Evolutionary conservation across 2,329 filamentous ascomycete genomes (phyloP).

Genomic region (Sphaerulina vaccinii): DNA sequence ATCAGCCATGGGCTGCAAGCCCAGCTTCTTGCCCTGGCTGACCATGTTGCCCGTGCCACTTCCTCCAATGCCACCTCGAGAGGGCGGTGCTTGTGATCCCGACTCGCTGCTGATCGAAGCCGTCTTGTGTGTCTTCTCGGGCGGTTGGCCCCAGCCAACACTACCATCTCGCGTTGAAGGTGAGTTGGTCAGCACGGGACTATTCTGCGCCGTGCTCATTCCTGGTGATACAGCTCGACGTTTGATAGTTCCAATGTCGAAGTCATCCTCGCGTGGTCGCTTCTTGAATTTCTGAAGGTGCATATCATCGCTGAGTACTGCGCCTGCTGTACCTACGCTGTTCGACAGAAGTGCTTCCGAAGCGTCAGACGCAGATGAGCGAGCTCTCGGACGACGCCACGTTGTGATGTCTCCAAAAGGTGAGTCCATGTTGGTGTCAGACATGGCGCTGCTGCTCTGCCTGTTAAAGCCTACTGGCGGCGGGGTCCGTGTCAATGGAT

Average conservation of each 20-base stretch:
- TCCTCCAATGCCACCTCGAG: slow-evolving; percentile 17
- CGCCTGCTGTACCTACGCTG: slow-evolving; percentile 18
- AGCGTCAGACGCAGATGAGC: slow-evolving; percentile 36
- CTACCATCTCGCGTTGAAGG: slow-evolving; percentile 67
- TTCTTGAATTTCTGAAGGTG: slow-evolving; percentile 59
- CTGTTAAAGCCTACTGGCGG: slow-evolving; percentile 60
- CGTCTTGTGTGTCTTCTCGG: slow-evolving; percentile 40
- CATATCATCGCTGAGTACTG: slow-evolving; percentile 36
- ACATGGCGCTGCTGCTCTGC: slow-evolving; percentile 53
- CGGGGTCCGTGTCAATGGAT: slow-evolving; percentile 62
- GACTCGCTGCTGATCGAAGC: slow-evolving; percentile 16
- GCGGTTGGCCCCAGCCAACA: slow-evolving; percentile 68
- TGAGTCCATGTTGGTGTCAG: slow-evolving; percentile 72
- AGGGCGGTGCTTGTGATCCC: slow-evolving; percentile 6
- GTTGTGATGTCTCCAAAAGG: slow-evolving; percentile 42
- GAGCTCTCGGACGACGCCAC: slow-evolving; percentile 34
- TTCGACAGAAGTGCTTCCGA: slow-evolving; percentile 29
- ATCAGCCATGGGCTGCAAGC: slow-evolving; percentile 90
- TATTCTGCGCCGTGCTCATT: slow-evolving; percentile 82
- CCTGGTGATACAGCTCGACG: slow-evolving; percentile 87
- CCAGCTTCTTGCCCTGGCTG: slow-evolving; percentile 58
- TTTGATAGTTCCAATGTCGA: slow-evolving; percentile 86
- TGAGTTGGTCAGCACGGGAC: slow-evolving; percentile 77
- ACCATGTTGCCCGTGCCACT: slow-evolving; percentile 19
- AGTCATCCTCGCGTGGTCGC: slow-evolving; percentile 84